These are phyloP conservation scores for Linnemannia elongata DNA, from an alignment of 192 early-diverging fungal genomes.

Conservation along the genomic window DNA sequence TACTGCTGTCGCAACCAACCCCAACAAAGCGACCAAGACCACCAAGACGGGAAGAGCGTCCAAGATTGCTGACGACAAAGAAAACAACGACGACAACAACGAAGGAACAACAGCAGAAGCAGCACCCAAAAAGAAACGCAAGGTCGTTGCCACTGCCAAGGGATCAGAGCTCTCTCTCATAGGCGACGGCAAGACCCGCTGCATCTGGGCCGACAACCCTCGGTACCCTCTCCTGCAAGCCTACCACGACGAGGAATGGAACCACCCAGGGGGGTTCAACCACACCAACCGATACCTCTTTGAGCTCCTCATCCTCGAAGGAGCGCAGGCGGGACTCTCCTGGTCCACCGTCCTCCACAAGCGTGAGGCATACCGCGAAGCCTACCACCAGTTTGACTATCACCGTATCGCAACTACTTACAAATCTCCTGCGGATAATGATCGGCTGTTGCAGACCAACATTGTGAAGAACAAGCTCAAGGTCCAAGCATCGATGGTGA, in stretches of 20 bases:
- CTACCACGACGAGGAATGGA: conserved; percentile 55
- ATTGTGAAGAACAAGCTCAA: conserved; percentile 55
- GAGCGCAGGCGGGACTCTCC: conserved; percentile 51
- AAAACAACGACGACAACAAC: background rate
- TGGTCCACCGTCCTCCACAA: conserved; percentile 53
- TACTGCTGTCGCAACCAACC: background rate
- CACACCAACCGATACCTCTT: conserved; percentile 51
- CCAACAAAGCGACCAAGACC: background rate
- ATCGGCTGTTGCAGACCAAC: conserved; percentile 35
- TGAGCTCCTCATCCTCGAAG: conserved; percentile 54
- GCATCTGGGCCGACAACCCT: conserved; percentile 29
- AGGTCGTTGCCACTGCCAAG: background rate
- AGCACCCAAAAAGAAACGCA: conserved; percentile 6
- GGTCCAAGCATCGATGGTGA: conserved; percentile 48
- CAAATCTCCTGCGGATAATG: conserved; percentile 32
- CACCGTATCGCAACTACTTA: conserved; percentile 36
- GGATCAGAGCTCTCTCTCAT: background rate
- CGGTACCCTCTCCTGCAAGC: conserved; percentile 43
- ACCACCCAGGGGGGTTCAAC: conserved; percentile 32
- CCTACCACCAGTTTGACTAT: conserved; percentile 52
- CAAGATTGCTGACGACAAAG: background rate
- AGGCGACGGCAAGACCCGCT: conserved; percentile 34
- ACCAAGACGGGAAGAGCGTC: background rate
- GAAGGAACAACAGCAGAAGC: background rate
- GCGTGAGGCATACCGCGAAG: conserved; percentile 45